A percentile compares a stretch with the other conserved stretches of the same genome.
These are phyloP conservation scores for Rhodotorula taiwanensis DNA, from an alignment of 768 basidiomycete species.

Conservation along the genomic window DNA sequence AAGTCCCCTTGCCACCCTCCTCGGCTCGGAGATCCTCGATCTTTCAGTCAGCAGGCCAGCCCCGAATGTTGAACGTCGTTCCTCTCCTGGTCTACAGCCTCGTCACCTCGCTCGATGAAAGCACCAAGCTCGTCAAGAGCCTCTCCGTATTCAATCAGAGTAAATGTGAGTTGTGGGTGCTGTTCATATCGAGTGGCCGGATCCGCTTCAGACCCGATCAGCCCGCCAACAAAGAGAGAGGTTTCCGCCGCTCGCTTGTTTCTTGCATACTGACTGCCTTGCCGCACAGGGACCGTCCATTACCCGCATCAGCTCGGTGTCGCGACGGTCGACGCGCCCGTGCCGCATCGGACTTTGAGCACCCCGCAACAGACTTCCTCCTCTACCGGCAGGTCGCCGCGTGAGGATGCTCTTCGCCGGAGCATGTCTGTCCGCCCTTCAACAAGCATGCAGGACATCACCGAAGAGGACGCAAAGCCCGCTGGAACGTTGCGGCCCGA, in stretches of 20 bases:
- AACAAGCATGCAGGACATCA: background rate
- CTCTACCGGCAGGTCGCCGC: background rate
- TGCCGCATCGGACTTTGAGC: background rate
- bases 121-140: conserved; percentile 16
- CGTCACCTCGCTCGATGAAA: conserved; percentile 4
- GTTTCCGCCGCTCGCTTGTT: no score
- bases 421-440: conserved; percentile 11
- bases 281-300: conserved; percentile 39
- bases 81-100: conserved; percentile 5
- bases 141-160: conserved; percentile 34
- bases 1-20: background rate
- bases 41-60: background rate
- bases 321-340: background rate
- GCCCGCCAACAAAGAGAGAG: no score
- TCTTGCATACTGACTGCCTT: no score
- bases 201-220: no score
- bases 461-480: background rate
- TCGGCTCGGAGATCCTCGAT: background rate
- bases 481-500: no score
- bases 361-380: background rate
- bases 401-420: conserved; percentile 12
- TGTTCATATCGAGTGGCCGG: no score
- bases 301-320: conserved; percentile 35
- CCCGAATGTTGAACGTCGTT: background rate
- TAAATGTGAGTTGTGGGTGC: conserved; percentile 29